Conservation (phyloP, 2,329 filamentous ascomycete species). For the Colletotrichum australisinense region DNA sequence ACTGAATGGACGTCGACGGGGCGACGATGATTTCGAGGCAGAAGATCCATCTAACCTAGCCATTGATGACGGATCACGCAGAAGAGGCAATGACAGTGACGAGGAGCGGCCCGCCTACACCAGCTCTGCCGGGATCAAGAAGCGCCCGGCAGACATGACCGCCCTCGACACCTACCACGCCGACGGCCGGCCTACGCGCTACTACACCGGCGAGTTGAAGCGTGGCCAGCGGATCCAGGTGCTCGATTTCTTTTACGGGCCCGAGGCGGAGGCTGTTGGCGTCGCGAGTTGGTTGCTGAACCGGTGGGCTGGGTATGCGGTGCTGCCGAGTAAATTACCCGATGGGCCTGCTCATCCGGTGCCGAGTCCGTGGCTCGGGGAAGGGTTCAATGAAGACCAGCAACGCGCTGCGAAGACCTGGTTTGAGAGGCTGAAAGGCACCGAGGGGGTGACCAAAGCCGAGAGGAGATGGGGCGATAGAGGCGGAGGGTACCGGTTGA, state of each 20-base stretch:
- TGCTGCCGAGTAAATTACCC: conserved; percentile 39
- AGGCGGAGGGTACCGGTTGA: conserved; percentile 45
- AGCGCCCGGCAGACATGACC: conserved; percentile 20
- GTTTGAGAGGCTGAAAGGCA: conserved; percentile 27
- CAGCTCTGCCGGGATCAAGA: conserved; percentile 39
- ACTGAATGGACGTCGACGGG: conserved; percentile 43
- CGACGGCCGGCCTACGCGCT: conserved; percentile 42
- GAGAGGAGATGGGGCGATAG: conserved; percentile 35
- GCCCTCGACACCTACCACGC: conserved; percentile 33
- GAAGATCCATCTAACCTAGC: conserved; percentile 45
- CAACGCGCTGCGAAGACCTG: conserved; percentile 13
- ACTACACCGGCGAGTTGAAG: conserved; percentile 51
- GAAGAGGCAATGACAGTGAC: conserved; percentile 37
- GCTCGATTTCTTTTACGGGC: conserved; percentile 41
- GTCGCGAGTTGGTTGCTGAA: conserved; percentile 37
- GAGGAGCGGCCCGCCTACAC: conserved; percentile 42
- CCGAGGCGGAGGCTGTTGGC: conserved; percentile 36
- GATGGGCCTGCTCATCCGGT: conserved; percentile 19
- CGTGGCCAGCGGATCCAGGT: conserved; percentile 38
- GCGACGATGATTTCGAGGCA: conserved; percentile 45
- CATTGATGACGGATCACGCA: conserved; percentile 4
- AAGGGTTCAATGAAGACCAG: conserved; percentile 33
- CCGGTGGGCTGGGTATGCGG: conserved; percentile 47
- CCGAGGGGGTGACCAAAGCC: background rate
- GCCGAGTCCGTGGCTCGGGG: conserved; percentile 37